phyloP scores from a whole-genome alignment of 176 grass and related monocot species.

The Metroxylon sagu region DNA sequence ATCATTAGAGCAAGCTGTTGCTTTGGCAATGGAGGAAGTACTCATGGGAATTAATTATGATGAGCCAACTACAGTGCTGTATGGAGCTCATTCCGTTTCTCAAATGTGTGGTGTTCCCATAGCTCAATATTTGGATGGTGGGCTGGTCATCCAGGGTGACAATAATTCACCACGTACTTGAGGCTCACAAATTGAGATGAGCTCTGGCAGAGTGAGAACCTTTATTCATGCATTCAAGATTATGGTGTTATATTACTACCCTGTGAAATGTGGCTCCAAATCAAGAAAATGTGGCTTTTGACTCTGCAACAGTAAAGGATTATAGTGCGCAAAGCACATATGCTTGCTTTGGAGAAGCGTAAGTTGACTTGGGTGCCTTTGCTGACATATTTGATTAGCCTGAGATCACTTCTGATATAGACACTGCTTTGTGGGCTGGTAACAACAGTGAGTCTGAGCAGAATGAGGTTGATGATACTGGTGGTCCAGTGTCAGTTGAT shows the following conservation, averaged over 20 bases:
- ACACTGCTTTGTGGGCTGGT: conserved; percentile 46
- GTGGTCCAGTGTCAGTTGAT: conserved; percentile 56
- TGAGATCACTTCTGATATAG: conserved; percentile 63
- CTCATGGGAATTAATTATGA: conserved; percentile 56
- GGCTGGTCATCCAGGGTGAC: conserved; percentile 24
- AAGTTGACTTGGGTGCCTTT: conserved; percentile 54
- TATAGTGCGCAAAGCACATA: conserved; percentile 17
- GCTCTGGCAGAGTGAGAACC: conserved; percentile 17
- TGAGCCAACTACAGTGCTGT: conserved; percentile 17
- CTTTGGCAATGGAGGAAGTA: conserved; percentile 23
- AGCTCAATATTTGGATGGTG: conserved; percentile 11
- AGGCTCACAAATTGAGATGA: conserved; percentile 19
- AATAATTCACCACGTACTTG: conserved; percentile 19
- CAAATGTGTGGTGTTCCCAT: conserved; percentile 30
- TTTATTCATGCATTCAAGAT: conserved; percentile 21
- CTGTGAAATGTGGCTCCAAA: conserved; percentile 36
- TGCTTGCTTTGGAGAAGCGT: conserved; percentile 28
- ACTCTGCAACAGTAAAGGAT: conserved; percentile 24
- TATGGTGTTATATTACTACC: conserved; percentile 49
- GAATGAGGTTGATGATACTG: conserved; percentile 56
- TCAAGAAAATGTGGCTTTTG: conserved; percentile 26
- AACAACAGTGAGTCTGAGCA: conserved; percentile 26
- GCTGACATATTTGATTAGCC: conserved; percentile 81
- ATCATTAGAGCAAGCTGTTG: conserved; percentile 29
- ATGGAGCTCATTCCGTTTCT: conserved; percentile 34